These are phyloP conservation scores for Conoideocrella luteorostrata DNA, from an alignment of 2,329 filamentous ascomycete species.

Conservation along the genomic window DNA sequence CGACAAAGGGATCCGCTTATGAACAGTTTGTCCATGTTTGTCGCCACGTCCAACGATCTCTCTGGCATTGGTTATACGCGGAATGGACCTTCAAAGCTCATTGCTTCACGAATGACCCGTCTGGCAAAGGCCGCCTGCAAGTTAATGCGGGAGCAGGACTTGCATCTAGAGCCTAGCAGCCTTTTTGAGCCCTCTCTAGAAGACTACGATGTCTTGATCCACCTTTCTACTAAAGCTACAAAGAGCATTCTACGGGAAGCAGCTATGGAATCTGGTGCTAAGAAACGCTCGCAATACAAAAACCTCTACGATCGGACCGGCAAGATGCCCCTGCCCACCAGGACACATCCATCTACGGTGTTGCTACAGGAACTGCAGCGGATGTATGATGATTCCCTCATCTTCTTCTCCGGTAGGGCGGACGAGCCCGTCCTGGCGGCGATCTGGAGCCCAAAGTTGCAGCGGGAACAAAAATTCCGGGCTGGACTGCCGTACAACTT, in stretches of 20 bases:
- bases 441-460: conserved; percentile 52
- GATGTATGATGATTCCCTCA: conserved; percentile 60
- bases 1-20: conserved; percentile 81
- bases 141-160: conserved; percentile 46
- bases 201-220: conserved; percentile 84
- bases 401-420: conserved; percentile 71
- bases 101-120: conserved; percentile 75
- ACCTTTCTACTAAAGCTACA: conserved; percentile 53
- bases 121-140: conserved; percentile 71
- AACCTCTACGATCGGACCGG: conserved; percentile 63
- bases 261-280: conserved; percentile 23
- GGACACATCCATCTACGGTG: conserved; percentile 53
- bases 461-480: conserved; percentile 54
- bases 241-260: conserved; percentile 34
- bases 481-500: conserved; percentile 63
- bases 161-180: conserved; percentile 39
- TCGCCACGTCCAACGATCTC: conserved; percentile 69
- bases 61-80: conserved; percentile 78
- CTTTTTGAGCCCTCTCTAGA: conserved; percentile 67
- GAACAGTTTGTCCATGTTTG: conserved; percentile 76
- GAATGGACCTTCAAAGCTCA: conserved; percentile 66
- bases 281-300: conserved; percentile 60
- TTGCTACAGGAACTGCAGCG: conserved; percentile 62
- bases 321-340: conserved; percentile 38
- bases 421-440: conserved; percentile 49